phyloP scores from a whole-genome alignment of 805 yeast genomes.

The Danielozyma ontarioensis region DNA sequence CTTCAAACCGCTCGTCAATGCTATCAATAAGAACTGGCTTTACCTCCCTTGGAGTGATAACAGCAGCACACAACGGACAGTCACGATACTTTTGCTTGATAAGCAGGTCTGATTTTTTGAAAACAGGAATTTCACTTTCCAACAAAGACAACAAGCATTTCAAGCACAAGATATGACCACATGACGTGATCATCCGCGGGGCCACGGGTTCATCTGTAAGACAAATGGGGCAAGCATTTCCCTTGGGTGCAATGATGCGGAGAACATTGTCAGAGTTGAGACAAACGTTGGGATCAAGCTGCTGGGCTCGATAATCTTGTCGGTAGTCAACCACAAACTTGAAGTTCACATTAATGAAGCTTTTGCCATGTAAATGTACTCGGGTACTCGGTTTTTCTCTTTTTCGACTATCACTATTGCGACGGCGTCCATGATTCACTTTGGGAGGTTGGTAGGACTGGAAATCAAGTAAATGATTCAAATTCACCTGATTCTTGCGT shows the following conservation, averaged over 20 bases:
- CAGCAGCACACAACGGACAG: slow-evolving; percentile 76
- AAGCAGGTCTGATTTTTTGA: slow-evolving; percentile 29
- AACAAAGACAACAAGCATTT: slow-evolving; percentile 74
- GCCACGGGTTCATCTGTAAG: slow-evolving; percentile 79
- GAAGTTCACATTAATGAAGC: slow-evolving; percentile 77
- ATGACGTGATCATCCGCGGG: slow-evolving; percentile 83
- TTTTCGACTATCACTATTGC: slow-evolving; percentile 3
- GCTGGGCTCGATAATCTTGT: slow-evolving; percentile 51
- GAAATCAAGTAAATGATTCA: slow-evolving; percentile 65
- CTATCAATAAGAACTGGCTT: slow-evolving; percentile 56
- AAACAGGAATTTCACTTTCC: slow-evolving; percentile 44
- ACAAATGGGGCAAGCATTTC: slow-evolving; percentile 89
- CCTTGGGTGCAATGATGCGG: slow-evolving; percentile 69
- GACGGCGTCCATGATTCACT: slow-evolving; percentile 7
- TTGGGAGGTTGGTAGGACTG: slow-evolving; percentile 16
- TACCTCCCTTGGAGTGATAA: slow-evolving; percentile 47
- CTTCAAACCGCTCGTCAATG: slow-evolving; percentile 50
- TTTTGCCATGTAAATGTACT: slow-evolving; percentile 57
- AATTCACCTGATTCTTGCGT: slow-evolving; percentile 45
- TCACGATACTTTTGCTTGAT: slow-evolving; percentile 49
- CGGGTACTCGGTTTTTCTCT: no score
- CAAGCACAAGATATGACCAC: slow-evolving; percentile 90
- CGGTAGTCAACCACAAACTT: slow-evolving; percentile 73
- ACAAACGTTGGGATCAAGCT: slow-evolving; percentile 70
- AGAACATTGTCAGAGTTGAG: slow-evolving; percentile 56